A percentile compares a stretch with the other conserved stretches of the same genome.
Conservation (phyloP, 1,284 basidiomycete genomes). For the Apiotrichum gamsii region DNA sequence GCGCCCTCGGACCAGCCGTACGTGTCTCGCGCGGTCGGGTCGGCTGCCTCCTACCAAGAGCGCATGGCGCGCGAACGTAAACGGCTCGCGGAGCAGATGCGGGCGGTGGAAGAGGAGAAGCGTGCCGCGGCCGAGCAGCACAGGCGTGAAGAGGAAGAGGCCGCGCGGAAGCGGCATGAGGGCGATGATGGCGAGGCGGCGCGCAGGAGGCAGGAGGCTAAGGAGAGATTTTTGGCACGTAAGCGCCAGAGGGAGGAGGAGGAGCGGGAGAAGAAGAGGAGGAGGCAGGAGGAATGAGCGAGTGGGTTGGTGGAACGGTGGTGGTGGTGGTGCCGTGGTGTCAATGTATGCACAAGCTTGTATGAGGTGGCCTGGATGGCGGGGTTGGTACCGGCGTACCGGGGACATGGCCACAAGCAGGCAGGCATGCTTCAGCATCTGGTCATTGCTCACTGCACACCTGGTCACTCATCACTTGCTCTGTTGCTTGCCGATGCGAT, state of each 20-base stretch:
- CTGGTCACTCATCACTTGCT: too few species aligned
- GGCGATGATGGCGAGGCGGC: conserved; percentile 55
- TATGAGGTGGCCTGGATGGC: too few species aligned
- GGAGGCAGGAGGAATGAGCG: too few species aligned
- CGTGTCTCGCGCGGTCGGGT: conserved; percentile 62
- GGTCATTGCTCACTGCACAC: too few species aligned
- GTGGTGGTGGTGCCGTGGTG: too few species aligned
- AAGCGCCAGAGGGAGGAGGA: conserved; percentile 69
- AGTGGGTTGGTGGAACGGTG: too few species aligned
- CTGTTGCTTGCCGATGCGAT: too few species aligned
- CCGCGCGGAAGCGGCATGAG: conserved; percentile 48
- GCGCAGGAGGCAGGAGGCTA: conserved; percentile 62
- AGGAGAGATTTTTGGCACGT: conserved; percentile 67
- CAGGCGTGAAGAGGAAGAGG: conserved; percentile 51
- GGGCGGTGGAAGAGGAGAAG: conserved; percentile 59
- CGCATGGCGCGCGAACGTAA: conserved; percentile 69
- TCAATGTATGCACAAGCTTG: too few species aligned
- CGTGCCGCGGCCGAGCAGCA: conserved; percentile 50
- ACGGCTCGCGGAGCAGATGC: conserved; percentile 68
- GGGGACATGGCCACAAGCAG: too few species aligned
- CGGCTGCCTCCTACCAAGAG: conserved; percentile 68
- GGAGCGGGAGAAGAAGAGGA: conserved; percentile 19
- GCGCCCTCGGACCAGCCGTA: conserved; percentile 43
- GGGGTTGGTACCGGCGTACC: too few species aligned
- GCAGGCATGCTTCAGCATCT: too few species aligned